A percentile compares a stretch with the other conserved stretches of the same genome.
phyloP scores from a whole-genome alignment of 2,329 filamentous ascomycete species.

The Colletotrichum neosansevieriae region DNA sequence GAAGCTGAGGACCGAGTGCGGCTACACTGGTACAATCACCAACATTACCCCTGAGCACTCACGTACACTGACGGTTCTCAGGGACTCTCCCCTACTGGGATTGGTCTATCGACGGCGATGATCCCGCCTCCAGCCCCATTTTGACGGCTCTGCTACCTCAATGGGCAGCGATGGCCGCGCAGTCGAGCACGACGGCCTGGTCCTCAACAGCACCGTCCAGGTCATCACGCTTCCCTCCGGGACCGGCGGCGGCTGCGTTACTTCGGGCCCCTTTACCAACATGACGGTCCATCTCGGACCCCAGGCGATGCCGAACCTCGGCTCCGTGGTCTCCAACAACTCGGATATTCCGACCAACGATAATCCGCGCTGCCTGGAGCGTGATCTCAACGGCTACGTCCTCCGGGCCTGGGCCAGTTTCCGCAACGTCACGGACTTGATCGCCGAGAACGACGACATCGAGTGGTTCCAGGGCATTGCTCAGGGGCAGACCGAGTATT shows the following conservation, averaged over 20 bases:
- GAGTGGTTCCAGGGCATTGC: slow-evolving; percentile 50
- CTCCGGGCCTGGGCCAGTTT: slow-evolving; percentile 42
- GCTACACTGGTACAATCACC: slow-evolving; percentile 40
- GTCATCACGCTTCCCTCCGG: slow-evolving; percentile 55
- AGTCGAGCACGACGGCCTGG: slow-evolving; percentile 44
- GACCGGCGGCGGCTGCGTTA: slow-evolving; percentile 60
- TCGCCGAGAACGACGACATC: slow-evolving; percentile 44
- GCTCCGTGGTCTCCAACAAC: slow-evolving; percentile 37
- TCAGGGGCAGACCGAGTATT: slow-evolving; percentile 48
- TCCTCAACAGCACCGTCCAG: slow-evolving; percentile 19
- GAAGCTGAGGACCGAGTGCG: slow-evolving; percentile 42
- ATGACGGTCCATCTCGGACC: slow-evolving; percentile 55
- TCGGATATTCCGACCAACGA: slow-evolving; percentile 47
- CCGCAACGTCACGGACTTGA: slow-evolving; percentile 45
- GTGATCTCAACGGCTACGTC: slow-evolving; percentile 48
- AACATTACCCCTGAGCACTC: background rate
- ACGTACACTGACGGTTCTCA: background rate
- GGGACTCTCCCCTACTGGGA: slow-evolving; percentile 39
- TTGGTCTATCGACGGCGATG: slow-evolving; percentile 40
- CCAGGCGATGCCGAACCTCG: slow-evolving; percentile 28
- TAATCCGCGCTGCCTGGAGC: slow-evolving; percentile 57
- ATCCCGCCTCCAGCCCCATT: slow-evolving; percentile 48
- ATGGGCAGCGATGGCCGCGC: slow-evolving; percentile 53
- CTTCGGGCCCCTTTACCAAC: slow-evolving; percentile 52
- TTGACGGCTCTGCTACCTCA: slow-evolving; percentile 54